These are phyloP conservation scores for Dioszegia aurantiaca DNA, from an alignment of 768 basidiomycete genomes.

Conservation along the genomic window DNA sequence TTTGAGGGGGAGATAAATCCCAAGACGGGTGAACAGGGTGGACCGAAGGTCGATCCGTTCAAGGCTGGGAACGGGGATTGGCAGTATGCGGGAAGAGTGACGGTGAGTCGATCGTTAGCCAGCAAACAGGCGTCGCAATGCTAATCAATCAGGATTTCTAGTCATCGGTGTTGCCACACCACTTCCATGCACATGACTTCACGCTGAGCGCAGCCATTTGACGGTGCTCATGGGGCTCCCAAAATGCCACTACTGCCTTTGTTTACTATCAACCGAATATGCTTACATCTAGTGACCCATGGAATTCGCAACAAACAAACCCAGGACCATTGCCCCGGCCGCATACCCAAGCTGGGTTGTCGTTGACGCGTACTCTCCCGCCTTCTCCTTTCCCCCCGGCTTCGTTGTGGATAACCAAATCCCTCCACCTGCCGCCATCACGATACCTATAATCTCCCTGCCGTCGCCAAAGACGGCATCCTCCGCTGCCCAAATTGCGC, in stretches of 20 bases:
- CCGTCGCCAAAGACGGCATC: constrained; percentile 39
- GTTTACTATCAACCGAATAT: background rate
- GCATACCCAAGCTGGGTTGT: constrained; percentile 16
- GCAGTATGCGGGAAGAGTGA: constrained; percentile 50
- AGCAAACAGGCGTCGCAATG: background rate
- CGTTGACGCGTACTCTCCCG: constrained; percentile 16
- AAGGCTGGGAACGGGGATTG: constrained; percentile 46
- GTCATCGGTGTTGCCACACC: background rate
- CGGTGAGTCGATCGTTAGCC: constrained; percentile 31
- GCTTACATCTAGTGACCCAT: background rate
- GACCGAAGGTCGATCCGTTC: constrained; percentile 51
- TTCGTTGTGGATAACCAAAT: constrained; percentile 15
- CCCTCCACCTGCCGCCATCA: constrained; percentile 20
- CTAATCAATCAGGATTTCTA: constrained; percentile 2
- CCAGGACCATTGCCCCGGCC: constrained; percentile 17
- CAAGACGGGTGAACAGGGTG: constrained; percentile 47
- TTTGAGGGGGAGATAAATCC: constrained; percentile 51
- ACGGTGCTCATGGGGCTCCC: background rate
- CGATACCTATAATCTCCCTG: constrained; percentile 24
- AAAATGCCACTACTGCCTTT: background rate
- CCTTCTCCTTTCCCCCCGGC: constrained; percentile 8
- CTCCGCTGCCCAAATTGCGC: constrained; percentile 30
- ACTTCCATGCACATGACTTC: no score
- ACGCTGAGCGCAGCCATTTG: no score
- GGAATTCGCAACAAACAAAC: constrained; percentile 27